Percentiles rank a stretch among this genome's conserved stretches.
These are phyloP conservation scores for Sutorius australiensis DNA, from an alignment of 768 basidiomycete genomes.

Conservation along the genomic window DNA sequence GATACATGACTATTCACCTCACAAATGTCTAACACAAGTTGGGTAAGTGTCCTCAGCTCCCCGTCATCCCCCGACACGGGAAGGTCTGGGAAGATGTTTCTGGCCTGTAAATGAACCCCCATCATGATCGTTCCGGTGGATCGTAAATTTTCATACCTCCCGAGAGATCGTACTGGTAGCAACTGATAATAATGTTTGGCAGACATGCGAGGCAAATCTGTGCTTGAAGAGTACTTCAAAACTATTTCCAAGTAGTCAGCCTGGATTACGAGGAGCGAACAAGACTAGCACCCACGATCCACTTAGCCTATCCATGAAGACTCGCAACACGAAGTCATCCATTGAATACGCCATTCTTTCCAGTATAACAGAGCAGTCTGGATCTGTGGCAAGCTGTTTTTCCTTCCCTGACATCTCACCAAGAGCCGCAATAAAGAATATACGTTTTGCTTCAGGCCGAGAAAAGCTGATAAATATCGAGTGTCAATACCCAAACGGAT, in stretches of 20 bases:
- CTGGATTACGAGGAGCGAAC: constrained; percentile 4
- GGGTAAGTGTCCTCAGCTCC: constrained; percentile 63
- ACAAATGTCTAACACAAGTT: constrained; percentile 59
- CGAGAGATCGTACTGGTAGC: constrained; percentile 59
- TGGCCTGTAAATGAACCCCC: constrained; percentile 37
- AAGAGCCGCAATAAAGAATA: constrained; percentile 80
- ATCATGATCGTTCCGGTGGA: background rate
- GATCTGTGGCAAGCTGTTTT: constrained; percentile 86
- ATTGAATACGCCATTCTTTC: constrained; percentile 90
- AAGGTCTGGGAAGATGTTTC: constrained; percentile 49
- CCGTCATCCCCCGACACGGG: constrained; percentile 51
- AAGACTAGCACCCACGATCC: constrained; percentile 68
- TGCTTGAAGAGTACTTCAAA: constrained; percentile 66
- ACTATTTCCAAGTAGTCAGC: constrained; percentile 32
- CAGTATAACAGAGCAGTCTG: constrained; percentile 85
- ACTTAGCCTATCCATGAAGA: constrained; percentile 80
- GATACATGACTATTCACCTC: constrained; percentile 44
- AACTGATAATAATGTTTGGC: constrained; percentile 80
- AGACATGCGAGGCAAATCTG: constrained; percentile 93
- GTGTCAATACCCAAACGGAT: background rate
- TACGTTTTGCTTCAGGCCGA: constrained; percentile 53
- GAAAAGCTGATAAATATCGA: background rate
- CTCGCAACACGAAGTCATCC: constrained; percentile 93
- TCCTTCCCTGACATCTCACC: constrained; percentile 86
- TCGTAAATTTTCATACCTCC: constrained; percentile 46